Percentiles rank a stretch among this genome's conserved stretches.
phyloP scores from a whole-genome alignment of 2,329 filamentous ascomycete genomes.

The Thelonectria blattea region DNA sequence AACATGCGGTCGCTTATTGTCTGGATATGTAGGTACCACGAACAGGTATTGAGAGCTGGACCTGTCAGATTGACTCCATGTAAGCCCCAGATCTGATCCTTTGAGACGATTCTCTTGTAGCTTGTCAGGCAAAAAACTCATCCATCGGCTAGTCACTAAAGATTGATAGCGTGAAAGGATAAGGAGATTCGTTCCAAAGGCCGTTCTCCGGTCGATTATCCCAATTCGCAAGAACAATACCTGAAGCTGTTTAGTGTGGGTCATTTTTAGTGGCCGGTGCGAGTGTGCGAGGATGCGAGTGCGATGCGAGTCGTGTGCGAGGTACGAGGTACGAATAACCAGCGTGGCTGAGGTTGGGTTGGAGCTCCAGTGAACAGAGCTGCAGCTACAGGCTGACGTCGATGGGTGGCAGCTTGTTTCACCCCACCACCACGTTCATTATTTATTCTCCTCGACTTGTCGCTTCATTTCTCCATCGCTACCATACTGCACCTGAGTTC shows the following conservation, averaged over 20 bases:
- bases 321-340: not conserved
- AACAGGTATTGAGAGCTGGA: too few species aligned
- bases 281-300: too few species aligned
- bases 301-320: not conserved
- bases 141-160: too few species aligned
- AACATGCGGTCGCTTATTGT: too few species aligned
- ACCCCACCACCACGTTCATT: conserved; percentile 8
- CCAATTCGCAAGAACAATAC: not conserved
- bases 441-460: not conserved
- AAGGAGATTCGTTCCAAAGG: not conserved
- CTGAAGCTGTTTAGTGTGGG: not conserved
- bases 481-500: not conserved
- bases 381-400: not conserved
- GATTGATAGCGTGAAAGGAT: too few species aligned
- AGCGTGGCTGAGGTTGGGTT: not conserved
- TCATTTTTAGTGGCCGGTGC: conserved; percentile 1
- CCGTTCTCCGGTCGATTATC: not conserved
- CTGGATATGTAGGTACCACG: too few species aligned
- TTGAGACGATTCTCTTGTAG: too few species aligned
- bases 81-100: too few species aligned
- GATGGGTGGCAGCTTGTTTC: not conserved
- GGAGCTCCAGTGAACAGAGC: not conserved
- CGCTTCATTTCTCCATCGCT: not conserved
- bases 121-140: too few species aligned
- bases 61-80: too few species aligned